Conservation (phyloP, 164 flowering plant species). For the Tetrastigma voinierianum region DNA sequence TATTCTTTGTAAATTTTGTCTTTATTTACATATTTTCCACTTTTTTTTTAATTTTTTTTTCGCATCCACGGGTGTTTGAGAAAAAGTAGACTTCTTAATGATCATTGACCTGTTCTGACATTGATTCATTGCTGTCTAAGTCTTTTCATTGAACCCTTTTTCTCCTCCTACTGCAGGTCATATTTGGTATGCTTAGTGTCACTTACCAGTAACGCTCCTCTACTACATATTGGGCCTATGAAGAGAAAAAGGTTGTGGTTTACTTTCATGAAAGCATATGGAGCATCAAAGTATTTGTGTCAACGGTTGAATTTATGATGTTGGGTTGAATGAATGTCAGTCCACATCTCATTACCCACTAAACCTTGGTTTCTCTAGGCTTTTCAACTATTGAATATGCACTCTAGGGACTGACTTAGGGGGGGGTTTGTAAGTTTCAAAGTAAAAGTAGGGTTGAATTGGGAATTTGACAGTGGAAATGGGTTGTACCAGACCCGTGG, state of each 20-base stretch:
- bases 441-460: not conserved
- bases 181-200: conserved; percentile 72
- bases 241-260: conserved; percentile 11
- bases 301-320: not conserved
- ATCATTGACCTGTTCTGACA: not conserved
- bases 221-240: conserved; percentile 61
- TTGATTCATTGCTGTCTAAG: not conserved
- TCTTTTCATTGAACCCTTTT: not conserved
- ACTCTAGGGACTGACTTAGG: not conserved
- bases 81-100: not conserved
- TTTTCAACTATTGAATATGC: not conserved
- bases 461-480: not conserved
- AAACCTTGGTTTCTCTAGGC: not conserved
- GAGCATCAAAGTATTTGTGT: conserved; percentile 15
- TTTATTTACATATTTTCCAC: too few species aligned
- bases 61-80: not conserved
- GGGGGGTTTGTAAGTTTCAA: not conserved
- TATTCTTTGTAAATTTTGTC: too few species aligned
- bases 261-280: conserved; percentile 12
- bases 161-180: conserved; percentile 44
- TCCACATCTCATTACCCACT: not conserved
- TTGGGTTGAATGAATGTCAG: not conserved
- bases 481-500: not conserved
- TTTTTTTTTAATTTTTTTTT: too few species aligned
- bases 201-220: conserved; percentile 62